Evolutionary conservation across 106 monocot species (phyloP), one percentile per base, ranked within the genome.

Genomic region (Cymbidium sinense): DNA sequence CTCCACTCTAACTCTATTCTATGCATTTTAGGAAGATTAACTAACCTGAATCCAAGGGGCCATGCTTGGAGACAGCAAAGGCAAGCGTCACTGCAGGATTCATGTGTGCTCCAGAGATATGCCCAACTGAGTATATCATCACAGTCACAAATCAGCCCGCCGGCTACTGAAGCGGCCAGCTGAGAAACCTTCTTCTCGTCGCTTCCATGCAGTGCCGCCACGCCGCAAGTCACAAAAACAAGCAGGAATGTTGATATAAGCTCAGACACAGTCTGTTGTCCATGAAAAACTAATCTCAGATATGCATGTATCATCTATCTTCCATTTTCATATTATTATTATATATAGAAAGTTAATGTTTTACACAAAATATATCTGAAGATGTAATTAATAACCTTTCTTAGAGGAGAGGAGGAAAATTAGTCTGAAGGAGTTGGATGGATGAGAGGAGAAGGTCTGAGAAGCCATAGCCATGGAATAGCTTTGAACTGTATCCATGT

Each of bases 1-100:
- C n/a, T n/a, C n/a, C n/a, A n/a, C n/a, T n/a, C n/a, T n/a, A n/a
- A n/a, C n/a, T n/a, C n/a, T n/a, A n/a, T n/a, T n/a, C n/a, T n/a
- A n/a, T n/a, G n/a, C n/a, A n/a, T n/a, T n/a, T n/a, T n/a, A n/a
- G n/a, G n/a, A n/a, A n/a, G n/a, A n/a, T n/a, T n/a, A n/a, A n/a
- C n/a, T n/a, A n/a, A 88, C 91, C 86, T 91, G 91, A 13, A 86
- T 82, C 91, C 88, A 91, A 37, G 88, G 91, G 78, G 19, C 34
- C 34, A 78, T 86, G 86, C 73, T 78, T 64, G 25, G 58, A 78
- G 10, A 80, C 81, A 3, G 88, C 88, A 76, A 91, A 88, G 52
- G 88, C 91, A 12, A 91, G 74, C 1, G 88, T 91, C 47, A 91
- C 88, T 1, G 91, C 88, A 1, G 91, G 91, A 72, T 91, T 91